Percentiles rank a stretch among this genome's conserved stretches.
Evolutionary conservation across 2,329 filamentous ascomycete species (phyloP).

Genomic region (Aspergillus persii): DNA sequence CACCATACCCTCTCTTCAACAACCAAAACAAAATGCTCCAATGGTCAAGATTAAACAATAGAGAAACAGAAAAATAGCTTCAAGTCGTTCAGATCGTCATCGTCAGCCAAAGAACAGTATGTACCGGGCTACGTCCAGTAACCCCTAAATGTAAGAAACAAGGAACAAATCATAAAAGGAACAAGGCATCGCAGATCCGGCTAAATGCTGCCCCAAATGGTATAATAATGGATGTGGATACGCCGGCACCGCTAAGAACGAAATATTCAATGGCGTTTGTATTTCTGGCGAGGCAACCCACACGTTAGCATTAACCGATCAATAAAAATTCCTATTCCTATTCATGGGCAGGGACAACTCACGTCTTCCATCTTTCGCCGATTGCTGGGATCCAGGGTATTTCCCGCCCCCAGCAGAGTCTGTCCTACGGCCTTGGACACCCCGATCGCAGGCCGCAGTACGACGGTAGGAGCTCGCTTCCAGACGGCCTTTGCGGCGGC

Average conservation of each 20-base stretch:
- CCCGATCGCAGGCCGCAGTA: constrained; percentile 86
- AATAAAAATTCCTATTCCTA: background rate
- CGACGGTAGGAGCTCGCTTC: constrained; percentile 84
- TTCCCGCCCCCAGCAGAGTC: constrained; percentile 87
- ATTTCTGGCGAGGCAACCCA: constrained; percentile 34
- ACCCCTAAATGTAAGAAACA: background rate
- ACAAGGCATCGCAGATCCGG: background rate
- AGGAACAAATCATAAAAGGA: background rate
- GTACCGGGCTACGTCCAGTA: constrained; percentile 5
- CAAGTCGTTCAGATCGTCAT: constrained; percentile 6
- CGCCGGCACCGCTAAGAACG: background rate
- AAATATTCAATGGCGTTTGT: constrained; percentile 38
- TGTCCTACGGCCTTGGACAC: constrained; percentile 85
- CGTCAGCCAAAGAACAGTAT: constrained; percentile 1
- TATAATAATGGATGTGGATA: background rate
- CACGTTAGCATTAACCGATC: background rate
- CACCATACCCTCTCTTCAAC: background rate
- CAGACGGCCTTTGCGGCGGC: constrained; percentile 77
- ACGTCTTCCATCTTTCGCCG: constrained; percentile 83
- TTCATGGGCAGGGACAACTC: constrained; percentile 46
- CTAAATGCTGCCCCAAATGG: background rate
- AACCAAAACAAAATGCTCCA: background rate
- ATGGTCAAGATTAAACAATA: background rate
- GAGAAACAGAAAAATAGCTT: background rate
- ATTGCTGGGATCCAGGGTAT: constrained; percentile 82